Percentiles rank a stretch among this genome's conserved stretches.
phyloP scores from a whole-genome alignment of 148 eudicot genomes.

The Vaccinium vitisidaea region DNA sequence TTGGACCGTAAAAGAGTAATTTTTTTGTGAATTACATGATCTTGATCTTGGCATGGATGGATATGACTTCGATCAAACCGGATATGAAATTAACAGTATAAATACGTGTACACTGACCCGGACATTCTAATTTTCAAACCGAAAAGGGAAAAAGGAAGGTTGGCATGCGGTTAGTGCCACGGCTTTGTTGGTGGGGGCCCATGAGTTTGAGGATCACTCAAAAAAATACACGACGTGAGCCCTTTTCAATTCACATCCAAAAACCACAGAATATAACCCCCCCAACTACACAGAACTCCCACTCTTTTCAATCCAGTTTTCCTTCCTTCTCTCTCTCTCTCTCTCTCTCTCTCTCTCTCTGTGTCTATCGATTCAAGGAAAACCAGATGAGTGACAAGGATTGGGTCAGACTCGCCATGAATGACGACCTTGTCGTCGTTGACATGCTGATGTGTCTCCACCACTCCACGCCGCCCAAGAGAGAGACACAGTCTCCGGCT shows the following conservation, averaged over 20 bases:
- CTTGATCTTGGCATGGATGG: no score
- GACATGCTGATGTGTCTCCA: slow-evolving; percentile 34
- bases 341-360: slow-evolving; percentile 4
- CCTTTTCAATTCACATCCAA: background rate
- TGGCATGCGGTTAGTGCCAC: slow-evolving; percentile 21
- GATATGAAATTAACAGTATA: no score
- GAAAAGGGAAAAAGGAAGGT: background rate
- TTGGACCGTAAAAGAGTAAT: no score
- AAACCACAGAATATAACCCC: slow-evolving; percentile 3
- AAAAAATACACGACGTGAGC: background rate
- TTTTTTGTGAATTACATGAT: no score
- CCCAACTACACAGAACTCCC: background rate
- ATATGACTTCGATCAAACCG: no score
- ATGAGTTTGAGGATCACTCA: no score
- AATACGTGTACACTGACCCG: no score
- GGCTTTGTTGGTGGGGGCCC: background rate
- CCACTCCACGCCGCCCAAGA: background rate
- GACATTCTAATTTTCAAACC: no score
- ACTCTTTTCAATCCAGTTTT: slow-evolving; percentile 6
- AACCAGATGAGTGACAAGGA: slow-evolving; percentile 29
- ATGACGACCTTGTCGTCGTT: slow-evolving; percentile 34
- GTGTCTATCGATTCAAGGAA: background rate
- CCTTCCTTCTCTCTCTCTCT: background rate
- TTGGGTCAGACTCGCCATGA: slow-evolving; percentile 38
- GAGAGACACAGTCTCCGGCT: background rate